Evolutionary conservation across 2,329 filamentous ascomycete species (phyloP), one percentile per base, ranked within the genome.

Genomic region (Penicillium digitatum): DNA sequence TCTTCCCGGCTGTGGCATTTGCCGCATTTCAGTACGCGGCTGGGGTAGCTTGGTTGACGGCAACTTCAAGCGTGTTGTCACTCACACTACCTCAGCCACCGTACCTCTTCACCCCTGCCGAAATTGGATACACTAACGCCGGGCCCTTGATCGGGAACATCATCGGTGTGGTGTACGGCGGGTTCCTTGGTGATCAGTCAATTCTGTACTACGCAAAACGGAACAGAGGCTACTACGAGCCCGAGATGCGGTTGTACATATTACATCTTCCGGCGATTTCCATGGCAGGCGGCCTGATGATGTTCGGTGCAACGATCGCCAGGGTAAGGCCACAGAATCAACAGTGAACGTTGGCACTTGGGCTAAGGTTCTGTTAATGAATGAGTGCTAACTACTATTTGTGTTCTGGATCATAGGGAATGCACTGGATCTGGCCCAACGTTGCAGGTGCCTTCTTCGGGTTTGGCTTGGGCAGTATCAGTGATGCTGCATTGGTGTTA

Each of bases 221-320:
- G 16, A 79, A 79, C 58, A 69, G 69, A 31, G 78, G 78, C 37
- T 74, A 77, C 56, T 78, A 78, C 48, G 78, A 80, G 62, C 75
- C 78, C 1, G 78, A 80, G 62, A 80, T 79, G 72, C 71, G 78
- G 3, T 67, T 80, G 6, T 76, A 69, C 38, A 69, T 67, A 22
- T 56, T 67, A 18, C 65, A 65, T 39, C 32, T 69, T 2, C 72
- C 74, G 29, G 70, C 75, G 48, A 42, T 78, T 6, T 52, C 74
- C 3, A 70, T 76, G 18, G 75, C 76, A 0, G 71, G 72, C 3
- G 77, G 76, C 0, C 61, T 78, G 47, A 67, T 79, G 16, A 65
- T 79, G 66, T 77, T 76, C 58, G 75, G 75, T 1, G 62, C 60
- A 0, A 76, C 74, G 0, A 62, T 72, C 3, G 66, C 67, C 12